Conservation (phyloP, 2,329 filamentous ascomycete species). For the Biscogniauxia mediterranea region DNA sequence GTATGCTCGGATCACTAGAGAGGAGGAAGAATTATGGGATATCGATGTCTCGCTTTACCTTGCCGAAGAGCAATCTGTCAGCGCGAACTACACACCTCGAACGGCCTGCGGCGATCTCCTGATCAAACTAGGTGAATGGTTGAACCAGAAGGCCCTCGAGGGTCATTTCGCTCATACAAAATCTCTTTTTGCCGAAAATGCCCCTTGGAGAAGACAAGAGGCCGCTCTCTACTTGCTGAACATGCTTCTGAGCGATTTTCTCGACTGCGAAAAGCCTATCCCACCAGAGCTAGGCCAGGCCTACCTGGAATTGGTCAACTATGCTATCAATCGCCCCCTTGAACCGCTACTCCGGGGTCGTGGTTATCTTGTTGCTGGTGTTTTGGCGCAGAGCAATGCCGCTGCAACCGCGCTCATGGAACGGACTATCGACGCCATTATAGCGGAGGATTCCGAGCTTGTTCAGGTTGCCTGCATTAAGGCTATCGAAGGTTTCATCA, state of each 20-base stretch:
- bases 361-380: constrained; percentile 82
- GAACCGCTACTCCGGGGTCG: constrained; percentile 80
- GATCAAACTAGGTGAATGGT: constrained; percentile 91
- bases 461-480: constrained; percentile 92
- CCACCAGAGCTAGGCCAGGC: constrained; percentile 65
- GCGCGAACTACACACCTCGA: constrained; percentile 91
- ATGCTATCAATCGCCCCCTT: constrained; percentile 66
- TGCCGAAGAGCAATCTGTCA: constrained; percentile 91
- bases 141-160: constrained; percentile 71
- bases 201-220: constrained; percentile 67
- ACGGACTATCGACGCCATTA: constrained; percentile 72
- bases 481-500: constrained; percentile 69
- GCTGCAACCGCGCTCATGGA: constrained; percentile 67
- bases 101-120: constrained; percentile 90
- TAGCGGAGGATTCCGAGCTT: constrained; percentile 75
- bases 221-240: constrained; percentile 82
- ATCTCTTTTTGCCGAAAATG: constrained; percentile 62
- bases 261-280: constrained; percentile 73
- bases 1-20: constrained; percentile 85
- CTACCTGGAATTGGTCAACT: constrained; percentile 78
- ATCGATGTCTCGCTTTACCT: constrained; percentile 95
- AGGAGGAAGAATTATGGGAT: constrained; percentile 95
- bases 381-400: constrained; percentile 67
- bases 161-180: constrained; percentile 77
- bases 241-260: constrained; percentile 78